Base-by-base conservation (phyloP, 2,329 filamentous ascomycete species). In the Lecanicillium sp. region DNA sequence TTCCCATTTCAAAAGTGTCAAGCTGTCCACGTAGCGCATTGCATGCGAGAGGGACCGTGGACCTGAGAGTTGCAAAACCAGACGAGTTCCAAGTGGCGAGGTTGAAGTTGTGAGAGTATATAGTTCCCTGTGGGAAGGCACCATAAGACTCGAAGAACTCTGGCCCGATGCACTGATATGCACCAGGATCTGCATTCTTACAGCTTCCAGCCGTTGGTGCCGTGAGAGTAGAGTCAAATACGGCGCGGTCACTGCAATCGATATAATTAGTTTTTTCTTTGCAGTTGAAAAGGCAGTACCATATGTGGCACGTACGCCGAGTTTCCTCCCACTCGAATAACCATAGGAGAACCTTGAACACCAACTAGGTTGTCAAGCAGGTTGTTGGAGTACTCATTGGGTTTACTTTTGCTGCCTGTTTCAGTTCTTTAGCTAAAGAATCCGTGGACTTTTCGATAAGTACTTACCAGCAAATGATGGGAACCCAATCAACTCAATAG, bases 91-190 rank as follows among this genome's bases (percentile, higher is more conserved):
- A 47, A 2, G 44, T 43, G 6, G 42, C 49, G n/a, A 53, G 38
- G 37, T 50, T 49, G 37, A 52, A 49, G 27, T 49, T 43, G 36
- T 51, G 48, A 22, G 43, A 46, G 38, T 50, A 52, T 11, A 39
- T 31, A 12, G 48, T 49, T 18, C 44, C 47, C 8, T 18, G 11
- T 4, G 47, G 43, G 34, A 53, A 48, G 9, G 42, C 45, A 35
- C 46, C 43, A 35, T 47, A 52, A 2, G 48, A 48, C 17, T 50
- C 47, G 29, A 53, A 53, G 43, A 43, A 52, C 4, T 35, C 39
- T n/a, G 41, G 41, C 10, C 51, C 51, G 39, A 53, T 50, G 42
- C 50, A 53, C 18, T 48, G 45, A 25, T 44, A 46, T 11, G 49
- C 50, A 13, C 44, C 44, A 4, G 43, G 39, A 32, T 50, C 48